Evolutionary conservation across 78 protist species (phyloP).

Genomic region (Paulinella micropora): DNA sequence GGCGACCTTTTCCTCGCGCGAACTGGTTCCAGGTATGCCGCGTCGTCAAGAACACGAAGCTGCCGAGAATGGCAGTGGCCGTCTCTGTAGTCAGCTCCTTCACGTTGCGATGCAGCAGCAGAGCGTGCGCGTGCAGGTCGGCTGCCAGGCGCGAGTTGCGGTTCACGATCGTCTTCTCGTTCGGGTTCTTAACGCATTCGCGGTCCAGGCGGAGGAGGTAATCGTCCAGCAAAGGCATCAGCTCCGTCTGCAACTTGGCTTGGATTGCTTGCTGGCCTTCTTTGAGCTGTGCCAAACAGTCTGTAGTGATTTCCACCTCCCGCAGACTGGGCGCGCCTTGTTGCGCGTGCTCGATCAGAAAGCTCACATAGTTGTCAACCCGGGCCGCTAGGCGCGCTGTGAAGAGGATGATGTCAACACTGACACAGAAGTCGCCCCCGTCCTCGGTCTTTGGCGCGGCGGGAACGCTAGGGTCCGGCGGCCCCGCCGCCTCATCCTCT

Average conservation of each 20-base stretch:
- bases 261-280: background rate
- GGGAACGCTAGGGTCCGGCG: too few relatives aligned
- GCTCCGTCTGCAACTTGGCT: background rate
- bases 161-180: background rate
- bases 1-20: background rate
- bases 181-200: too few relatives aligned
- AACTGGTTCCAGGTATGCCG: constrained; percentile 37
- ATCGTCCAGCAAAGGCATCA: background rate
- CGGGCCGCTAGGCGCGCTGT: constrained; percentile 4
- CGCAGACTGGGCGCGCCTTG: too few relatives aligned
- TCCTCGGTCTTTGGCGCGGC: too few relatives aligned
- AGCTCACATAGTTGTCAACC: constrained; percentile 6
- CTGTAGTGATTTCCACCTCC: background rate
- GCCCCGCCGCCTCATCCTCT: too few relatives aligned
- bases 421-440: background rate
- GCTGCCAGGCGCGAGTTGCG: constrained; percentile 3
- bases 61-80: background rate
- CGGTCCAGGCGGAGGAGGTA: background rate
- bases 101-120: background rate
- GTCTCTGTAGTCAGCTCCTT: too few relatives aligned
- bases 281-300: background rate
- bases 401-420: constrained; percentile 8
- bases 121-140: background rate
- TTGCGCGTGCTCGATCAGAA: background rate
- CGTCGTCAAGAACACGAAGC: constrained; percentile 9